These are phyloP conservation scores for Pezicula carpinea DNA, from an alignment of 2,329 filamentous ascomycete genomes.

Conservation along the genomic window DNA sequence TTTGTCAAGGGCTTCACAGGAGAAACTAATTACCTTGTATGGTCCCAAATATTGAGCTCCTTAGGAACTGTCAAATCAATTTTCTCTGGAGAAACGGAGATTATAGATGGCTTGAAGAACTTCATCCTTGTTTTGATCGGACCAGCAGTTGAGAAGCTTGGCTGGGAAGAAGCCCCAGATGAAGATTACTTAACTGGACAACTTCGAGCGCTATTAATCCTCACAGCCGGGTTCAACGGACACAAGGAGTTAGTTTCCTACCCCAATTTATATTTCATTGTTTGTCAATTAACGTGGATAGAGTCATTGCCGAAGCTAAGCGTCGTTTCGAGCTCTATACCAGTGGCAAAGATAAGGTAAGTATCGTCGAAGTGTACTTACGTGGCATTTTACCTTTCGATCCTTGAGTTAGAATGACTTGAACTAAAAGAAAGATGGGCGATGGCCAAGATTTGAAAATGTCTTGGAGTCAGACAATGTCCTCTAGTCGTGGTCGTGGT, in stretches of 20 bases:
- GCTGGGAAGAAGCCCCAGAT: constrained; percentile 74
- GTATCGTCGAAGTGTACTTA: too few relatives aligned
- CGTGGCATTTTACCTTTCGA: too few relatives aligned
- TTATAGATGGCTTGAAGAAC: constrained; percentile 68
- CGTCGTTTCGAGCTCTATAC: constrained; percentile 78
- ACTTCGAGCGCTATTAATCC: constrained; percentile 76
- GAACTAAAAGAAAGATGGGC: too few relatives aligned
- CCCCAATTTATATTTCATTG: constrained; percentile 1
- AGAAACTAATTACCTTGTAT: constrained; percentile 83
- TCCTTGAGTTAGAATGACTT: too few relatives aligned
- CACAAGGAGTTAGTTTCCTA: constrained; percentile 60
- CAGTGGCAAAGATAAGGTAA: constrained; percentile 48
- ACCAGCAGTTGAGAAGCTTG: constrained; percentile 70
- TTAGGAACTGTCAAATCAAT: constrained; percentile 76
- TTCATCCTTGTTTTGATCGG: constrained; percentile 76
- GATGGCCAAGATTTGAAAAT: too few relatives aligned
- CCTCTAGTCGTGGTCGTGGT: too few relatives aligned
- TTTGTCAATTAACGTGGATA: constrained; percentile 28
- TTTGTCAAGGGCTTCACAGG: constrained; percentile 79
- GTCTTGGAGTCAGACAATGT: too few relatives aligned
- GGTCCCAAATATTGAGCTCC: constrained; percentile 78
- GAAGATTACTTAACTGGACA: constrained; percentile 82
- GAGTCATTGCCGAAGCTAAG: constrained; percentile 67
- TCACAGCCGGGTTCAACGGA: constrained; percentile 68
- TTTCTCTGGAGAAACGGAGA: constrained; percentile 70